A percentile compares a stretch with the other conserved stretches of the same genome.
Evolutionary conservation across 352 stramenopile species (phyloP).

Genomic region (Pythium phragmitis): DNA sequence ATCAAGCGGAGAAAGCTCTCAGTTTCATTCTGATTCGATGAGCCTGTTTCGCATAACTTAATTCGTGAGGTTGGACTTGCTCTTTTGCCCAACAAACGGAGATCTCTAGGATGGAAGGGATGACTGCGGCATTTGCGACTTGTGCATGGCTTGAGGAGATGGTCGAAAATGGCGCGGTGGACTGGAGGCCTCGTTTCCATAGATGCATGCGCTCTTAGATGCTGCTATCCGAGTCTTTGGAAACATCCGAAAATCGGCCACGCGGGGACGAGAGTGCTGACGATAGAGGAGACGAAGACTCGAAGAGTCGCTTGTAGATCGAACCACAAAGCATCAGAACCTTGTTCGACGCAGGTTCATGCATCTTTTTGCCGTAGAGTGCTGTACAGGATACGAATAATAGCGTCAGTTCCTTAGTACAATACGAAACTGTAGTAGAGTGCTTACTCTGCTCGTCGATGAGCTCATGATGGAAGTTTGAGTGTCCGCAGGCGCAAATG

Average conservation of each 20-base stretch:
- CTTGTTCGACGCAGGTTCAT: constrained; percentile 64
- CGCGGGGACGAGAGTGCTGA: constrained; percentile 50
- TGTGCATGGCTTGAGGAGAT: not conserved
- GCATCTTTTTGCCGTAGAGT: constrained; percentile 62
- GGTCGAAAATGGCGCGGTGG: not conserved
- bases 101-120: not conserved
- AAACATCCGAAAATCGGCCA: constrained; percentile 52
- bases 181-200: not conserved
- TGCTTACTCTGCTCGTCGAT: constrained; percentile 74
- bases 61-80: not conserved
- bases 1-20: not conserved
- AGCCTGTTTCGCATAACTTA: constrained; percentile 20
- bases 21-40: not conserved
- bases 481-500: constrained; percentile 70
- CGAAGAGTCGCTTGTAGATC: constrained; percentile 74
- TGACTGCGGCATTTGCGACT: not conserved
- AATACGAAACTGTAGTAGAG: not conserved
- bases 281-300: constrained; percentile 46
- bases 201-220: not conserved
- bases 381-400: constrained; percentile 27
- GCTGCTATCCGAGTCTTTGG: constrained; percentile 22
- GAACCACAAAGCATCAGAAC: constrained; percentile 71
- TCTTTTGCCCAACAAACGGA: constrained; percentile 9
- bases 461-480: constrained; percentile 70
- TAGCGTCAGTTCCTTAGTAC: not conserved